Conservation (phyloP, 108 stramenopile genomes). For the Fistulifera solaris region DNA sequence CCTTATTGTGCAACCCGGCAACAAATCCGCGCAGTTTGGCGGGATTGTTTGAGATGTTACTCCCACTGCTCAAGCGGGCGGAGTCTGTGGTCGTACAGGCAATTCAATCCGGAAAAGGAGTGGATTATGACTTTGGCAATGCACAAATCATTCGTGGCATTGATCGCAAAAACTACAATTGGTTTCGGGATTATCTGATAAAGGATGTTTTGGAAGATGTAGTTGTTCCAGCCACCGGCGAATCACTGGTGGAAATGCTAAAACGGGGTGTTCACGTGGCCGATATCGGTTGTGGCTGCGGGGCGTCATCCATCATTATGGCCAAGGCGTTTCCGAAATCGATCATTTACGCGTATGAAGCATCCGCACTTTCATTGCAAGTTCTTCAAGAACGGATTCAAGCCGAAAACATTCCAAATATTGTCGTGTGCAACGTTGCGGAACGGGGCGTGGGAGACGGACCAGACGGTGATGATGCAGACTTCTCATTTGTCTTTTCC, state of each 20-base stretch:
- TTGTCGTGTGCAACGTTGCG: constrained; percentile 13
- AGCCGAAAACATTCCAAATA: constrained; percentile 4
- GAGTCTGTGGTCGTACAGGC: background rate
- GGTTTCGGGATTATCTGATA: constrained; percentile 8
- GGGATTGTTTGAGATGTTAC: constrained; percentile 12
- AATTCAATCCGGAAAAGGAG: constrained; percentile 4
- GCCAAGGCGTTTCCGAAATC: constrained; percentile 10
- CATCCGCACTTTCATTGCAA: constrained; percentile 2
- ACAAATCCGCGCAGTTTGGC: background rate
- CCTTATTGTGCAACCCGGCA: constrained; percentile 4
- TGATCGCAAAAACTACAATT: constrained; percentile 17
- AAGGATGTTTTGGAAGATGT: constrained; percentile 6
- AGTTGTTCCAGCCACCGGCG: constrained; percentile 1
- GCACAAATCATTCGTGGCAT: constrained; percentile 5
- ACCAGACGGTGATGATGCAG: background rate
- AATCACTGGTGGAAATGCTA: constrained; percentile 8
- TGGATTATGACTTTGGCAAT: constrained; percentile 9
- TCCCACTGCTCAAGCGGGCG: background rate
- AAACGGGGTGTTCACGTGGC: constrained; percentile 6
- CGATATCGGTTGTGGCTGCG: constrained; percentile 20
- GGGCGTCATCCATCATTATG: constrained; percentile 6
- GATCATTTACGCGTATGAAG: constrained; percentile 12
- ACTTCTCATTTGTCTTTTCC: constrained; percentile 7
- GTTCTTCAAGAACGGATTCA: constrained; percentile 5
- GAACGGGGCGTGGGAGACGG: constrained; percentile 4